Evolutionary conservation across 2,329 filamentous ascomycete species (phyloP).

Genomic region (Ophiocordyceps australis): DNA sequence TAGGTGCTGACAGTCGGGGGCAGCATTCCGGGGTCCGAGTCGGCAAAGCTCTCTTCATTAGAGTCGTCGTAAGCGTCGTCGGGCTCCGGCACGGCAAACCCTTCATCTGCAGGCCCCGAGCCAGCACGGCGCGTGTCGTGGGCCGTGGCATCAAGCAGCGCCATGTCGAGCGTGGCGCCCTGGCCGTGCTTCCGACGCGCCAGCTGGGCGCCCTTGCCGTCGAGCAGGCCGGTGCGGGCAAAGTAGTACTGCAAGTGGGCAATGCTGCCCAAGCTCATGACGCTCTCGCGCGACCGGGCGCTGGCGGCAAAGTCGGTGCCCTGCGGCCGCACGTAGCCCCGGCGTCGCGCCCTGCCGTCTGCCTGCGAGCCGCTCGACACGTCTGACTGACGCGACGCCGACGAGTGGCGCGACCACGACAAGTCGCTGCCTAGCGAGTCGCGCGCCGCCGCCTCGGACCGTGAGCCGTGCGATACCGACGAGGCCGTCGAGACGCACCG

Average conservation of each 20-base stretch:
- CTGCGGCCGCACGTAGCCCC: slow-evolving; percentile 77
- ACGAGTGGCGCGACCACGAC: slow-evolving; percentile 40
- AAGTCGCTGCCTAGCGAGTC: slow-evolving; percentile 38
- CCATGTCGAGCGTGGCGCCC: slow-evolving; percentile 38
- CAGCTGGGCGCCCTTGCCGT: slow-evolving; percentile 80
- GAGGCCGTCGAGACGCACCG: slow-evolving; percentile 47
- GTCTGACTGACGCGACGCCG: slow-evolving; percentile 29
- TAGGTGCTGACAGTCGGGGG: slow-evolving; percentile 98
- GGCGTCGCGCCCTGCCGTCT: slow-evolving; percentile 29
- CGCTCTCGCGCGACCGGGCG: slow-evolving; percentile 78
- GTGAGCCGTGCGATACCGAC: slow-evolving; percentile 37
- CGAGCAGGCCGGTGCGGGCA: slow-evolving; percentile 77
- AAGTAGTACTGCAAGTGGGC: slow-evolving; percentile 98
- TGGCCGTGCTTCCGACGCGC: slow-evolving; percentile 52
- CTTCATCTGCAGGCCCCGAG: slow-evolving; percentile 16
- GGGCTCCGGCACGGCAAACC: slow-evolving; percentile 20
- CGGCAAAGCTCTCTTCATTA: slow-evolving; percentile 39
- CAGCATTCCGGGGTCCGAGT: slow-evolving; percentile 60
- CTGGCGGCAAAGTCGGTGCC: slow-evolving; percentile 82
- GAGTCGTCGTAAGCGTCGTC: slow-evolving; percentile 25
- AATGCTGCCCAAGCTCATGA: slow-evolving; percentile 91
- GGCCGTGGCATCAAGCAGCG: slow-evolving; percentile 22
- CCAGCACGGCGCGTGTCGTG: slow-evolving; percentile 18
- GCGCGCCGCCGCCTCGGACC: slow-evolving; percentile 26
- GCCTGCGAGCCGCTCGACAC: slow-evolving; percentile 18